phyloP scores from a whole-genome alignment of 2,329 filamentous ascomycete species.

The Fusarium duplospermum region DNA sequence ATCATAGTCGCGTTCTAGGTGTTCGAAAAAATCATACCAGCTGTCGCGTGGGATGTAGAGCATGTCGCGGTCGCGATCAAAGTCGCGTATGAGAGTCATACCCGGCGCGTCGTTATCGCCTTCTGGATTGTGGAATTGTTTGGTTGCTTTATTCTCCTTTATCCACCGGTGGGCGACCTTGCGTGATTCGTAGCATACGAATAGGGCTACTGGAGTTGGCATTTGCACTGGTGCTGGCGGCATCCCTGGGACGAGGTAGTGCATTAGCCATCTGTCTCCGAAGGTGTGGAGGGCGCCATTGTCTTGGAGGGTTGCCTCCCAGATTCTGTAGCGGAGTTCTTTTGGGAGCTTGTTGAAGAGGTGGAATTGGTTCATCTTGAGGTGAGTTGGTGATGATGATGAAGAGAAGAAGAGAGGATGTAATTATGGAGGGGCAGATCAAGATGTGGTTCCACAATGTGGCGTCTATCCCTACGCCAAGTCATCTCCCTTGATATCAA shows the following conservation, averaged over 20 bases:
- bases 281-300: conserved; percentile 34
- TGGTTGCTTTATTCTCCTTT: neutral
- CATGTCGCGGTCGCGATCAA: conserved; percentile 22
- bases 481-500: neutral
- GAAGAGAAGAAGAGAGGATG: neutral
- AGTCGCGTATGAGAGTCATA: conserved; percentile 26
- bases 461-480: neutral
- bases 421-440: neutral
- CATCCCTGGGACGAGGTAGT: conserved; percentile 1
- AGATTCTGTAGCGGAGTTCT: conserved; percentile 44
- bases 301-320: conserved; percentile 24
- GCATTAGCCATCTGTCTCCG: conserved; percentile 25
- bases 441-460: neutral
- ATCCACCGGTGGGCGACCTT: conserved; percentile 31
- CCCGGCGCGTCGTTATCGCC: conserved; percentile 10
- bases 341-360: conserved; percentile 37
- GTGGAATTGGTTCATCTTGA: conserved; percentile 26
- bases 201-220: conserved; percentile 17
- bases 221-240: conserved; percentile 26
- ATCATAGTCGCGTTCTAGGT: neutral
- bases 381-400: neutral
- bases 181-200: conserved; percentile 41
- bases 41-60: conserved; percentile 32
- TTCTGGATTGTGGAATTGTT: conserved; percentile 10
- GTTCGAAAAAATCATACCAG: conserved; percentile 33